Percentiles rank a stretch among this genome's conserved stretches.
phyloP scores from a whole-genome alignment of 331 rosid species.

The Saraca asoca region DNA sequence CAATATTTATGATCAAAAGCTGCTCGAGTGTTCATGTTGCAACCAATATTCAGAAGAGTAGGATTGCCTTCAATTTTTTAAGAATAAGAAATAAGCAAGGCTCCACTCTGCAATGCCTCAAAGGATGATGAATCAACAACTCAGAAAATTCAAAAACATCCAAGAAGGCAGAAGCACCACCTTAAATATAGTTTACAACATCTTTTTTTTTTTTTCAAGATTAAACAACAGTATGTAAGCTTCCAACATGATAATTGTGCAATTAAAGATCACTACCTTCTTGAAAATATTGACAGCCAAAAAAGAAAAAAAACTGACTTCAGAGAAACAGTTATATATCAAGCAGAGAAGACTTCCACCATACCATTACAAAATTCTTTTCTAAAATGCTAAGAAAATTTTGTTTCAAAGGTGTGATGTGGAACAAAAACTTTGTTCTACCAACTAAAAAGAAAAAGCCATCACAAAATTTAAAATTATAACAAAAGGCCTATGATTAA shows the following conservation, averaged over 20 bases:
- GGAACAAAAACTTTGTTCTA: no score
- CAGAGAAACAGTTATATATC: not conserved
- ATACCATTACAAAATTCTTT: no score
- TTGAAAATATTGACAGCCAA: not conserved
- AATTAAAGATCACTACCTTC: not conserved
- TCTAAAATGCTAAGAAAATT: no score
- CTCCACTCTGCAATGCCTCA: not conserved
- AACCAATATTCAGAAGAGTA: slow-evolving; percentile 12
- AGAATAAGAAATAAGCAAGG: not conserved
- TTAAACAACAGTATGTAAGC: slow-evolving; percentile 9
- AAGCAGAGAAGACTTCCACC: no score
- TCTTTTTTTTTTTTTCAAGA: not conserved
- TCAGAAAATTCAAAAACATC: not conserved
- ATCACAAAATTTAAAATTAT: no score
- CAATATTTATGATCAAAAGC: not conserved
- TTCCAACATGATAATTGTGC: not conserved
- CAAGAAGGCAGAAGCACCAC: slow-evolving; percentile 5
- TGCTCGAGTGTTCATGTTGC: not conserved
- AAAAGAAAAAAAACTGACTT: not conserved
- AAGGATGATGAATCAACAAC: slow-evolving; percentile 7
- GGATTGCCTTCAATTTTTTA: not conserved
- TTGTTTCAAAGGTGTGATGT: no score
- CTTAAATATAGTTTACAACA: not conserved
- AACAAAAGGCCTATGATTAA: no score
- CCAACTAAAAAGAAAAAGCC: no score